These are phyloP conservation scores for Lippia alba DNA, from an alignment of 305 asterid species.

Conservation along the genomic window DNA sequence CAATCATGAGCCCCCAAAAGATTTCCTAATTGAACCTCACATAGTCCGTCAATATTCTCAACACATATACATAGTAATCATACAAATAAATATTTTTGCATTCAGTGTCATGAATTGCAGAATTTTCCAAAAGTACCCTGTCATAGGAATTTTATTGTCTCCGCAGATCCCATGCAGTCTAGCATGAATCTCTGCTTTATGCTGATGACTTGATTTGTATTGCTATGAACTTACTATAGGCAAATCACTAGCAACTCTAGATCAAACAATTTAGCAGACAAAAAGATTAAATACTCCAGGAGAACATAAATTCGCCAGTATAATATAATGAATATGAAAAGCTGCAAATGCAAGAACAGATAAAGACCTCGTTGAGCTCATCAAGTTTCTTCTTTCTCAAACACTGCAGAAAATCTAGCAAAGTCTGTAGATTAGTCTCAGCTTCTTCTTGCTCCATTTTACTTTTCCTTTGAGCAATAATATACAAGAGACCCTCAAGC, in stretches of 20 bases:
- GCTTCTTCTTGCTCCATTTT: constrained; percentile 97
- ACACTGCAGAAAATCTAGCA: constrained; percentile 76
- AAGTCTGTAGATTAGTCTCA: constrained; percentile 79
- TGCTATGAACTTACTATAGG: constrained; percentile 1
- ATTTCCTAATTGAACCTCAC: constrained; percentile 10
- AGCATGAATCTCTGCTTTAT: constrained; percentile 8
- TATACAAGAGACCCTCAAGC: constrained; percentile 71
- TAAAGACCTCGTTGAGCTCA: constrained; percentile 85
- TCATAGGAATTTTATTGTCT: neutral
- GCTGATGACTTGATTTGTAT: neutral
- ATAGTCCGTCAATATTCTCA: neutral
- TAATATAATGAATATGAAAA: neutral
- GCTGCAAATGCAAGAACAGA: constrained; percentile 28
- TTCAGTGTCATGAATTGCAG: constrained; percentile 8
- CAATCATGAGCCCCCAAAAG: constrained; percentile 7
- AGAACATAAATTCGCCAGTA: neutral
- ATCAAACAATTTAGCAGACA: neutral
- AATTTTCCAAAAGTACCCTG: neutral
- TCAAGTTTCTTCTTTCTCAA: constrained; percentile 80
- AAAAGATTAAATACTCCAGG: neutral
- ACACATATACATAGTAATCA: constrained; percentile 1
- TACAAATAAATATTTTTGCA: constrained; percentile 10
- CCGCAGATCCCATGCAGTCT: constrained; percentile 3
- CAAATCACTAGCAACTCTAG: constrained; percentile 7
- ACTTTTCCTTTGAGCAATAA: constrained; percentile 82